These are phyloP conservation scores for Apophysomyces ossiformis DNA, from an alignment of 371 early-diverging fungal genomes.

Conservation along the genomic window DNA sequence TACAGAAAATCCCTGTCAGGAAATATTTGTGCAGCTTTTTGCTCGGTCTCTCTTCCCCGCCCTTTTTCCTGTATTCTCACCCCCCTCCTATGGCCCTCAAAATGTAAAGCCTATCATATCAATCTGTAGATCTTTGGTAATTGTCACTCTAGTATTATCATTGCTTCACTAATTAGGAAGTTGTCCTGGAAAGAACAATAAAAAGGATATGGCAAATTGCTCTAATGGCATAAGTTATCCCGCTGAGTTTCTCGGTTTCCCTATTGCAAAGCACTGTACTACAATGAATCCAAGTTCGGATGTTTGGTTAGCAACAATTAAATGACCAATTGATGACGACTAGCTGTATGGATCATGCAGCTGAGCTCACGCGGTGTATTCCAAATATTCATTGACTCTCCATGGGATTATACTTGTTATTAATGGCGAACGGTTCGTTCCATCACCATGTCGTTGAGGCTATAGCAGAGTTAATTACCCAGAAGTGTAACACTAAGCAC, in stretches of 20 bases:
- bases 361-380: too few relatives aligned
- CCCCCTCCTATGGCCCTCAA: background rate
- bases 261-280: background rate
- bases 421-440: background rate
- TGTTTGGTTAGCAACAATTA: too few relatives aligned
- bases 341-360: too few relatives aligned
- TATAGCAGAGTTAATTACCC: background rate
- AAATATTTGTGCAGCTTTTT: too few relatives aligned
- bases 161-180: background rate
- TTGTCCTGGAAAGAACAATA: constrained; percentile 3
- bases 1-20: too few relatives aligned
- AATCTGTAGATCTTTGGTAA: background rate
- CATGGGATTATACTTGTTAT: background rate
- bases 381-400: too few relatives aligned
- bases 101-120: background rate
- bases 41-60: too few relatives aligned
- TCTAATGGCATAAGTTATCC: background rate
- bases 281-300: too few relatives aligned
- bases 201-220: background rate
- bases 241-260: background rate
- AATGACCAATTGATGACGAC: too few relatives aligned
- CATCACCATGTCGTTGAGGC: background rate
- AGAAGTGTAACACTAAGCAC: background rate
- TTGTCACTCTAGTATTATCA: background rate
- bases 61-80: too few relatives aligned